Evolutionary conservation across 2,329 filamentous ascomycete genomes (phyloP).

Genomic region (Leptographium procerum): DNA sequence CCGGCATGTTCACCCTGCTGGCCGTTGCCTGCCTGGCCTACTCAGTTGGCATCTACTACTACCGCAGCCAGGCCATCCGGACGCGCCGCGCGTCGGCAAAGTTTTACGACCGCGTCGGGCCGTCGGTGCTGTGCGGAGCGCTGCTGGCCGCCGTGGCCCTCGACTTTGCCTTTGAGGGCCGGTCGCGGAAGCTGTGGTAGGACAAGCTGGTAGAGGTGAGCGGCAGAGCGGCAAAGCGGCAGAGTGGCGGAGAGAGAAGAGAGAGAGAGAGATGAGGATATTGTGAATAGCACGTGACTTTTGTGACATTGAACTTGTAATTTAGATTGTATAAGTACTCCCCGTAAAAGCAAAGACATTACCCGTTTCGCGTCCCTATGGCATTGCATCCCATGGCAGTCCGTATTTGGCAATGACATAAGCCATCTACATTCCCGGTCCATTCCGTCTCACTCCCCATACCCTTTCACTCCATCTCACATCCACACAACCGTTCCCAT

Average conservation of each 20-base stretch:
- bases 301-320: background rate
- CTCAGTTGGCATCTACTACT: conserved; percentile 72
- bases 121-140: conserved; percentile 61
- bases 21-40: conserved; percentile 73
- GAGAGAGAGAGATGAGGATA: background rate
- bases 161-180: conserved; percentile 73
- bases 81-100: conserved; percentile 64
- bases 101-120: conserved; percentile 86
- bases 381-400: too few species aligned
- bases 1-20: conserved; percentile 71
- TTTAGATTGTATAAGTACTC: background rate
- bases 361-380: too few species aligned
- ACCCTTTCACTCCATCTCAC: background rate
- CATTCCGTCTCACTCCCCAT: background rate
- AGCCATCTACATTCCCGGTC: background rate
- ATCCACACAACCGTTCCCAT: background rate
- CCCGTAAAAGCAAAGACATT: too few species aligned
- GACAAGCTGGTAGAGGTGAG: too few species aligned
- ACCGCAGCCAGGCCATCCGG: conserved; percentile 77
- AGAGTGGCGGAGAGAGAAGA: too few species aligned
- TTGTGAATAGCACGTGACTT: too few species aligned
- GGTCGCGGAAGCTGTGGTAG: conserved; percentile 47
- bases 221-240: too few species aligned
- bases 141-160: conserved; percentile 63
- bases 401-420: too few species aligned